Evolutionary conservation across 345 rosid species (phyloP), one percentile per base, ranked within the genome.

Genomic region (Dipteronia dyeriana): DNA sequence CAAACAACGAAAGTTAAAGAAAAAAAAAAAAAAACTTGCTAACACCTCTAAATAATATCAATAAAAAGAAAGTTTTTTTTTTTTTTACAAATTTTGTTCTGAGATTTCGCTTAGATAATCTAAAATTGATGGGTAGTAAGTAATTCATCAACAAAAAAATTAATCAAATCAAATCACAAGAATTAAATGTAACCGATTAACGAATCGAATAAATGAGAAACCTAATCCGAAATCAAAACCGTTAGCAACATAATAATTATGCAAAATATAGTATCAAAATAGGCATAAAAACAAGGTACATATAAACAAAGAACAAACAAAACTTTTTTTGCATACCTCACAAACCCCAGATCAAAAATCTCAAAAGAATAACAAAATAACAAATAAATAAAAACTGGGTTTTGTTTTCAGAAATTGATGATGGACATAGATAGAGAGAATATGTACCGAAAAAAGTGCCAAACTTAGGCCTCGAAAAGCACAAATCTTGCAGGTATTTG

Each of bases 391-490:
- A n/a, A 57, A 47, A n/a, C 9, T 19, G 29, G 80, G 45, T 20
- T 76, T 57, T 19, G 60, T 51, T 45, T 45, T 22, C 7, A 34
- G 2, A 39, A 41, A 54, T 5, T 39, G 43, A 39, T 29, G 2
- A 26, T 26, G 26, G 26, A 26, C 26, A 26, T 2, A 19, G 62
- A 53, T 69, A 39, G 66, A 65, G 31, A 78, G 45, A 53, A 43
- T 23, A 34, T 0, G 73, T 81, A 87, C 88, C 87, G 74, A 83
- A 72, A 63, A 57, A 41, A 59, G 86, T 78, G 89, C 87, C 77
- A 57, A 74, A 60, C 79, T 82, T 79, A 76, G 66, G 82, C 85
- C 89, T 86, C 84, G 83, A 81, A 83, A 82, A 51, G 64, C 83
- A 71, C 83, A 71, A 86, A 59, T 19, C 64, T 43, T 3, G 54